Base-by-base conservation (phyloP, 306 rosid genomes). In the Alnus glutinosa region DNA sequence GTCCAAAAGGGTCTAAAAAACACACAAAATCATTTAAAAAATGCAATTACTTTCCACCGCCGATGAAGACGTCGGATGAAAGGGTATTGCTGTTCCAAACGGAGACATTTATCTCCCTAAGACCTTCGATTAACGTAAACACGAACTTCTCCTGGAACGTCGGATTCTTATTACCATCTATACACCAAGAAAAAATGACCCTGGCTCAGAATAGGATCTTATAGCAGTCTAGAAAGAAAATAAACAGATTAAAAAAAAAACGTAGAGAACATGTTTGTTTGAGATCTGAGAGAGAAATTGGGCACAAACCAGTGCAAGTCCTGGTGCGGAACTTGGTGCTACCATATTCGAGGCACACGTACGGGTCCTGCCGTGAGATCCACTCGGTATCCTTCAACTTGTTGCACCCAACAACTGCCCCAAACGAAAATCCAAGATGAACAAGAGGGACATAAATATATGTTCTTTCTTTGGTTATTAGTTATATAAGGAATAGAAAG, bases 31-130 rank as follows among this genome's bases (percentile, higher is more conserved):
- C 55, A 66, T 32, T 16, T 52, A 66, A 9, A 75, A 76, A 58
- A 10, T 13, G 28, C 42, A 75, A 68, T 82, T 85, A 91, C 98
- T 83, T 94, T 79, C 93, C 97, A 61, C 82, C 87, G 73, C 97
- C 98, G 73, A 94, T 94, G 58, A 89, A 92, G 84, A 89, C 98
- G 68, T 94, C 98, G 37, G 39, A 84, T 52, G 89, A 49, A 86
- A 92, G 36, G 6, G 91, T 88, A 63, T 94, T 92, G 89, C 96
- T 92, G 87, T 94, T 94, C 98, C 98, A 92, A 74, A 94, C 98
- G 14, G 74, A 0, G 59, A 87, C 94, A 78, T 61, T 88, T 51
- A 94, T 18, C 68, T 88, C 97, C 70, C 94, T 89, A 50, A 94
- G 94, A 7, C 98, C 97, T 88, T 94, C 98, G 72, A 94, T 87